Conservation (phyloP, 1,284 basidiomycete genomes). For the Cryptococcus wingfieldii region DNA sequence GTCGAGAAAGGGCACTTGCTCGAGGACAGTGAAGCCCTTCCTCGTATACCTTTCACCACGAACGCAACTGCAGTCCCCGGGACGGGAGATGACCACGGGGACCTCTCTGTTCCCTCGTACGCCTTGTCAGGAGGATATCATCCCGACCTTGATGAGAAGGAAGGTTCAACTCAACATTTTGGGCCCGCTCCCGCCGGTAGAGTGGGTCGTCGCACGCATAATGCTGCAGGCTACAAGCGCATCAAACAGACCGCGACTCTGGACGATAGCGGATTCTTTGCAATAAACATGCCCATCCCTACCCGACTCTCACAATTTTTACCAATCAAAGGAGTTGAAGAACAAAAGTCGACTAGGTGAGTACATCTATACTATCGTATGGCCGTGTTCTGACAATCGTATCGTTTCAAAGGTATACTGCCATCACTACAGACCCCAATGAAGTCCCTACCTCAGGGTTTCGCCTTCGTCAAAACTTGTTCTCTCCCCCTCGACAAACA, state of each 20-base stretch:
- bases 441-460: constrained; percentile 80
- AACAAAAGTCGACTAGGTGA: constrained; percentile 78
- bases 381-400: background rate
- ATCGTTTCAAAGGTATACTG: constrained; percentile 57
- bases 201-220: constrained; percentile 65
- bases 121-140: background rate
- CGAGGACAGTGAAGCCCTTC: background rate
- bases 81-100: constrained; percentile 13
- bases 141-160: background rate
- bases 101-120: constrained; percentile 19
- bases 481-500: constrained; percentile 63
- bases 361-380: constrained; percentile 7
- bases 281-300: constrained; percentile 78
- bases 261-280: constrained; percentile 70
- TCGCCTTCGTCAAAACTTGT: constrained; percentile 78
- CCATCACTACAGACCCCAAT: constrained; percentile 89
- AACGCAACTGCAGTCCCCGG: constrained; percentile 4
- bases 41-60: constrained; percentile 5
- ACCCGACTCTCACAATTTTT: constrained; percentile 68
- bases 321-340: constrained; percentile 71
- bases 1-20: constrained; percentile 34
- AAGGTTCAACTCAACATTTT: constrained; percentile 59
- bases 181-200: constrained; percentile 79
- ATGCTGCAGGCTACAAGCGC: constrained; percentile 38
- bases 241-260: constrained; percentile 51